These are phyloP conservation scores for Vinca minor DNA, from an alignment of 257 asterid species.

Conservation along the genomic window DNA sequence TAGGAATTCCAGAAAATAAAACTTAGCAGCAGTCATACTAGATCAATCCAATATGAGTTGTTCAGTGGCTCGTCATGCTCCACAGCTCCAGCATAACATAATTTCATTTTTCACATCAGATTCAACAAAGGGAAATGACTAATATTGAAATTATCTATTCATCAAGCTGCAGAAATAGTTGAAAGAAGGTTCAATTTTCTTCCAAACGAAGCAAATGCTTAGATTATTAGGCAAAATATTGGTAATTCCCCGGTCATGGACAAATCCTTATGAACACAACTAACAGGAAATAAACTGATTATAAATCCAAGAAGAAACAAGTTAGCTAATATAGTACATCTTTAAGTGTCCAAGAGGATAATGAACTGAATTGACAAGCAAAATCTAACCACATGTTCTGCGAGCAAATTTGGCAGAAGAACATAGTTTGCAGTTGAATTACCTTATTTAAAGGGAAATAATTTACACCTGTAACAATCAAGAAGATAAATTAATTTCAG, in stretches of 20 bases:
- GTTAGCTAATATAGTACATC: neutral
- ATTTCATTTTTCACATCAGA: no score
- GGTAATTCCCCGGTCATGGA: neutral
- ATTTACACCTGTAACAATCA: conserved; percentile 41
- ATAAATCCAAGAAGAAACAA: neutral
- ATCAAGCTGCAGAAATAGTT: neutral
- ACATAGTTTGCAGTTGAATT: conserved; percentile 14
- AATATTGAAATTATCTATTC: neutral
- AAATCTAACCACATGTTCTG: neutral
- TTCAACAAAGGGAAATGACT: no score
- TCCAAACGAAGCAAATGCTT: neutral
- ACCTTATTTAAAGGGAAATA: conserved; percentile 52
- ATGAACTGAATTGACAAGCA: neutral
- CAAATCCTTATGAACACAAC: neutral
- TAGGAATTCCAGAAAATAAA: neutral
- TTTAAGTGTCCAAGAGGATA: neutral
- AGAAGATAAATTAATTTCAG: conserved; percentile 20
- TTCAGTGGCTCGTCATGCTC: no score
- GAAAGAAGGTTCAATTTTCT: neutral
- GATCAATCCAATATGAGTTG: no score
- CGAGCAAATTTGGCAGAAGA: conserved; percentile 6
- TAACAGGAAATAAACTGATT: neutral
- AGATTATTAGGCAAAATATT: neutral
- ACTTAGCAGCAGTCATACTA: neutral
- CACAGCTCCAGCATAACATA: no score